These are phyloP conservation scores for Conidiobolus incongruus DNA, from an alignment of 371 early-diverging fungal species.

Conservation along the genomic window DNA sequence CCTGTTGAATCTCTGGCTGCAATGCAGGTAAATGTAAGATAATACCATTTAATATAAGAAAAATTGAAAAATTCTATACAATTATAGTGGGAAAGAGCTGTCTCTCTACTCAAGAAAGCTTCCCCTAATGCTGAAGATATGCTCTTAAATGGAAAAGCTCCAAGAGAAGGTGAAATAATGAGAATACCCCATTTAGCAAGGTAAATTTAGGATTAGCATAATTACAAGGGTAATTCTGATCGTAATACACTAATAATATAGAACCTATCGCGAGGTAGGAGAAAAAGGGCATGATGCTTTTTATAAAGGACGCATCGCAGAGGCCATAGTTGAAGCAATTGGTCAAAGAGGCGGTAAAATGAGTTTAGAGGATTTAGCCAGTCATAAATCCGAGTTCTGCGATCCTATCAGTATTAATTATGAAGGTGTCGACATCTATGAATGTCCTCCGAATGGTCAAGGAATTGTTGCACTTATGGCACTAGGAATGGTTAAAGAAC, in stretches of 20 bases:
- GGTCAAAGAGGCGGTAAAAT: slow-evolving; percentile 40
- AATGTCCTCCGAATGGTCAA: slow-evolving; percentile 61
- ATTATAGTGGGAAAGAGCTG: slow-evolving; percentile 36
- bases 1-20: slow-evolving; percentile 4
- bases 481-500: slow-evolving; percentile 35
- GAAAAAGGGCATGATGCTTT: slow-evolving; percentile 44
- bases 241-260: no score
- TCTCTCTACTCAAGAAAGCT: slow-evolving; percentile 12
- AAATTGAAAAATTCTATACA: no score
- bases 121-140: slow-evolving; percentile 25
- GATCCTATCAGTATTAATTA: slow-evolving; percentile 44
- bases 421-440: slow-evolving; percentile 32
- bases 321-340: slow-evolving; percentile 40
- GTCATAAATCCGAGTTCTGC: slow-evolving; percentile 26
- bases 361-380: slow-evolving; percentile 42
- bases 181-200: slow-evolving; percentile 27
- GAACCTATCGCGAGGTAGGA: slow-evolving; percentile 37
- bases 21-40: not conserved
- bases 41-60: no score
- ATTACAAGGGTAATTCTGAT: no score
- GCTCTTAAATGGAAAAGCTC: slow-evolving; percentile 33
- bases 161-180: slow-evolving; percentile 39
- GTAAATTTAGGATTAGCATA: no score
- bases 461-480: slow-evolving; percentile 51
- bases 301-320: slow-evolving; percentile 53